Percentiles rank a stretch among this genome's conserved stretches.
Conservation (phyloP, 768 basidiomycete genomes). For the Nevesoporus exiguus region DNA sequence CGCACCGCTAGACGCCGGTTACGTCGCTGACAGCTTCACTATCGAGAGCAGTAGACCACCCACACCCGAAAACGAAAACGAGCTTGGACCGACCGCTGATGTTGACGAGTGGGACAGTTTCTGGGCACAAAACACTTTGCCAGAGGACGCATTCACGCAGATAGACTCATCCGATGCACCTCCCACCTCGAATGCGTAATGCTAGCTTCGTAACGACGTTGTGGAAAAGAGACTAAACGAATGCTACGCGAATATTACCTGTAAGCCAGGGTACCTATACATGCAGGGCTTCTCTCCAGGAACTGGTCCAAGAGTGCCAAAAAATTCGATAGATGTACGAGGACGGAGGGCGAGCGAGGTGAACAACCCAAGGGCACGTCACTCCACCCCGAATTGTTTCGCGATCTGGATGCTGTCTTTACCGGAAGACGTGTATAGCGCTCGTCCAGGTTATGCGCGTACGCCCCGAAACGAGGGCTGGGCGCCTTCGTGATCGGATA, state of each 20-base stretch:
- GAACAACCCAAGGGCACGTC: conserved; percentile 21
- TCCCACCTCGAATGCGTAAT: conserved; percentile 15
- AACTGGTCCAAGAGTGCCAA: conserved; percentile 14
- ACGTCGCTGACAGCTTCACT: conserved; percentile 26
- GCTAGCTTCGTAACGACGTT: background rate
- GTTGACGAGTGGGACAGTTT: conserved; percentile 50
- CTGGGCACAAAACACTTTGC: conserved; percentile 41
- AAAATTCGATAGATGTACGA: background rate
- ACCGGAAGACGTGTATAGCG: conserved; percentile 13
- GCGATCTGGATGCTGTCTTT: conserved; percentile 3
- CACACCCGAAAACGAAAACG: conserved; percentile 27
- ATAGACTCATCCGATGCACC: conserved; percentile 6
- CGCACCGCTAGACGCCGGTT: conserved; percentile 37
- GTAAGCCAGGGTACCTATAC: background rate
- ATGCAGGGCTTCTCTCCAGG: background rate
- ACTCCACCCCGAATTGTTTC: conserved; percentile 19
- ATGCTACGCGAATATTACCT: conserved; percentile 1
- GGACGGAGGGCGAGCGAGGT: background rate
- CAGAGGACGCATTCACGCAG: conserved; percentile 36
- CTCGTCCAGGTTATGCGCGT: conserved; percentile 23
- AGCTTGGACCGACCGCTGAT: conserved; percentile 16
- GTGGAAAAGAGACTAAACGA: conserved; percentile 7
- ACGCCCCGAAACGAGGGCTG: conserved; percentile 26
- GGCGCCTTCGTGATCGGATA: conserved; percentile 31
- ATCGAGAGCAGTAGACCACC: conserved; percentile 8